Evolutionary conservation across 75 land plant genomes (phyloP).

Genomic region (Pinus albicaulis): DNA sequence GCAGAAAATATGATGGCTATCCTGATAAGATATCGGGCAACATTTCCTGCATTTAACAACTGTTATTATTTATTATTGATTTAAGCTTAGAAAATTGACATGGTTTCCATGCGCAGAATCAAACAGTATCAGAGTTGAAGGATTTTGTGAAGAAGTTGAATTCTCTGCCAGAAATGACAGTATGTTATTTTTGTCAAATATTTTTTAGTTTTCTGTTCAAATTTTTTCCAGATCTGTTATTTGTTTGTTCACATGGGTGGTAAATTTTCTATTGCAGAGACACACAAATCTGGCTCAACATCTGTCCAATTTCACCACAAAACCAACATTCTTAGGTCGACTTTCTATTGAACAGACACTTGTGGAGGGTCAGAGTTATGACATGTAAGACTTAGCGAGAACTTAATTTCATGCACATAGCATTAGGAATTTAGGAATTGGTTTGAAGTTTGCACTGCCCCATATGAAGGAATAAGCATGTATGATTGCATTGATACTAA

Average conservation of each 20-base stretch:
- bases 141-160: constrained; percentile 96
- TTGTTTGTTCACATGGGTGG: background rate
- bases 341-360: constrained; percentile 95
- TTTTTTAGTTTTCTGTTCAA: background rate
- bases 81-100: background rate
- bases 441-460: too few relatives aligned
- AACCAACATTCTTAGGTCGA: constrained; percentile 76
- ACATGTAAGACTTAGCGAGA: constrained; percentile 54
- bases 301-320: constrained; percentile 72
- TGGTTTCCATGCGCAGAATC: constrained; percentile 40
- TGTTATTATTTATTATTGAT: background rate
- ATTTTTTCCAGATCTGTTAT: background rate
- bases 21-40: background rate
- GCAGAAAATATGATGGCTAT: background rate
- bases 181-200: constrained; percentile 23
- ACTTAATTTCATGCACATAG: background rate
- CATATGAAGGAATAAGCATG: too few relatives aligned
- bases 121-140: constrained; percentile 87
- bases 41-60: background rate
- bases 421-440: background rate
- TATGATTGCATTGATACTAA: background rate
- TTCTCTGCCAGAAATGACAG: constrained; percentile 96
- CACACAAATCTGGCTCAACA: constrained; percentile 94
- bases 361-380: constrained; percentile 86
- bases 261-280: constrained; percentile 33